Conservation (phyloP, 2,329 filamentous ascomycete genomes). For the Metarhizium anisopliae region DNA sequence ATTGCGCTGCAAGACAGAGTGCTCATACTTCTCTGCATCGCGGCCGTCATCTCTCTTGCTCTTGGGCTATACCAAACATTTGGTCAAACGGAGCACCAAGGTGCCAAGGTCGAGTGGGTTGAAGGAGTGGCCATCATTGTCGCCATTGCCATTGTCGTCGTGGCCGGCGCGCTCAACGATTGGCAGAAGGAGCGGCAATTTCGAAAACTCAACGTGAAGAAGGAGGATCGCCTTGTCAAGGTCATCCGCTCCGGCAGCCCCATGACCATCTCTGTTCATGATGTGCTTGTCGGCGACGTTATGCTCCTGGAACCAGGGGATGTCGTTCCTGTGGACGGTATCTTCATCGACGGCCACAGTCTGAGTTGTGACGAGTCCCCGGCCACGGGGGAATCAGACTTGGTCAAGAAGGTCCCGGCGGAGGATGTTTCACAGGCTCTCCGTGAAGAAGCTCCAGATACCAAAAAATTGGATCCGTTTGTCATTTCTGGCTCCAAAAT, state of each 20-base stretch:
- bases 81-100: conserved; percentile 33
- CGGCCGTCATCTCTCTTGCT: conserved; percentile 58
- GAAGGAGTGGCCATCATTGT: conserved; percentile 59
- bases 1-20: conserved; percentile 67
- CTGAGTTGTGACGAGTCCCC: conserved; percentile 64
- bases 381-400: conserved; percentile 64
- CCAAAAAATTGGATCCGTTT: conserved; percentile 52
- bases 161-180: conserved; percentile 42
- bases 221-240: conserved; percentile 54
- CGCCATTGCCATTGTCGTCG: conserved; percentile 38
- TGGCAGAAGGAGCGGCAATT: conserved; percentile 62
- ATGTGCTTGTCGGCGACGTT: conserved; percentile 61
- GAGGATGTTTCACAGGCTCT: conserved; percentile 16
- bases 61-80: conserved; percentile 64
- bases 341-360: conserved; percentile 48
- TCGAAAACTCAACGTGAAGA: conserved; percentile 49
- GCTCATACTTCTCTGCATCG: conserved; percentile 59
- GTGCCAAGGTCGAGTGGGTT: conserved; percentile 52
- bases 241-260: conserved; percentile 59
- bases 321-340: conserved; percentile 60
- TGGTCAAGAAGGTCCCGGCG: conserved; percentile 56
- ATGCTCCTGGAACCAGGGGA: conserved; percentile 62
- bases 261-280: conserved; percentile 53
- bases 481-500: conserved; percentile 49
- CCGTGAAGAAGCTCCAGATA: conserved; percentile 17